Conservation (phyloP, 1,284 basidiomycete genomes). For the Vanrija sp. region DNA sequence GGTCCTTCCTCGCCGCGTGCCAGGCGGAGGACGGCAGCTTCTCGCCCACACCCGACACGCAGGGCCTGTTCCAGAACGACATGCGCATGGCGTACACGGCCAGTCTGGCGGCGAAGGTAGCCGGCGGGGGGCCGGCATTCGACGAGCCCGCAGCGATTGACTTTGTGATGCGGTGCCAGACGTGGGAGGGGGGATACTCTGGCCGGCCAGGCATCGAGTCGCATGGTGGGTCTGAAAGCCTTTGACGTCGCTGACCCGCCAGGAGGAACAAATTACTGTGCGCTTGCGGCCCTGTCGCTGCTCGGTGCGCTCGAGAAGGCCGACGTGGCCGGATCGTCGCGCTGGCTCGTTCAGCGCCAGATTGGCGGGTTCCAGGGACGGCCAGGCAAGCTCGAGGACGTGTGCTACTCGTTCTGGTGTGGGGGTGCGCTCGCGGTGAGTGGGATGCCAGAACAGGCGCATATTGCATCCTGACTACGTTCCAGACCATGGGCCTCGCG, state of each 20-base stretch:
- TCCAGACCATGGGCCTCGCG: constrained; percentile 62
- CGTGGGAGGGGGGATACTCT: constrained; percentile 89
- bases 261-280: constrained; percentile 94
- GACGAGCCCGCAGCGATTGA: background rate
- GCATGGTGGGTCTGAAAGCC: constrained; percentile 57
- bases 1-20: constrained; percentile 62
- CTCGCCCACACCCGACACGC: constrained; percentile 57
- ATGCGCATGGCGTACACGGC: constrained; percentile 66
- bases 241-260: background rate
- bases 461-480: background rate
- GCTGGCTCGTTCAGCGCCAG: constrained; percentile 75
- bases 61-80: constrained; percentile 42
- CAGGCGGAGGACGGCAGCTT: constrained; percentile 81
- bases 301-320: constrained; percentile 14
- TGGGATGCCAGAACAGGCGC: background rate
- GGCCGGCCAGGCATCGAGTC: constrained; percentile 75
- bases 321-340: constrained; percentile 47
- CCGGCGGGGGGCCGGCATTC: background rate
- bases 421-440: constrained; percentile 69
- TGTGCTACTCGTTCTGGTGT: constrained; percentile 95
- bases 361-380: constrained; percentile 79
- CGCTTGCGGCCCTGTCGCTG: constrained; percentile 69
- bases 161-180: constrained; percentile 75
- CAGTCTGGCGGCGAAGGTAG: background rate
- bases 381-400: constrained; percentile 78